Percentiles rank a stretch among this genome's conserved stretches.
Evolutionary conservation across 371 early-diverging fungal genomes (phyloP).

Genomic region (Lichtheimia corymbifera): DNA sequence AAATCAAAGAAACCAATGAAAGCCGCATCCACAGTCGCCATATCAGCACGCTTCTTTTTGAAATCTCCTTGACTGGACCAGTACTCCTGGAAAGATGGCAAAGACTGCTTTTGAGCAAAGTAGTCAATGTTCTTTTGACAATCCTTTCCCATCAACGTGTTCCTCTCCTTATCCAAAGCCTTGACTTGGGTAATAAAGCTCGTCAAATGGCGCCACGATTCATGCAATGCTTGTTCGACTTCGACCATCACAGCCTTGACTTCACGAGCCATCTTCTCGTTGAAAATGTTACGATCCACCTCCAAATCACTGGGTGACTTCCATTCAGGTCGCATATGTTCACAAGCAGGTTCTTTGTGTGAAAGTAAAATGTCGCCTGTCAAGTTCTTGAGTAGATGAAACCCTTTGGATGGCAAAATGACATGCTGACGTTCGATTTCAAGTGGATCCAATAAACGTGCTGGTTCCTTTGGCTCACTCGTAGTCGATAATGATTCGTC

Average conservation of each 20-base stretch:
- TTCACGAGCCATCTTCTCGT: conserved; percentile 52
- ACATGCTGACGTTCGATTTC: conserved; percentile 56
- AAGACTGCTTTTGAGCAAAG: conserved; percentile 27
- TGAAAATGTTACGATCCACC: conserved; percentile 66
- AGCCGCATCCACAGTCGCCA: conserved; percentile 58
- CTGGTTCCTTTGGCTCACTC: conserved; percentile 60
- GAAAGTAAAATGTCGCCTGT: conserved; percentile 73
- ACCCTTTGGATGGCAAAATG: conserved; percentile 65
- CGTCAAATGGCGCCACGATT: conserved; percentile 51
- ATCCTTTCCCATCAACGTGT: conserved; percentile 30
- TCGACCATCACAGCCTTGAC: conserved; percentile 38
- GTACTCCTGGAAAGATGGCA: conserved; percentile 27
- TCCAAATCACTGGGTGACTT: conserved; percentile 75
- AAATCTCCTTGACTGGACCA: conserved; percentile 20
- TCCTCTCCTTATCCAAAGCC: conserved; percentile 33
- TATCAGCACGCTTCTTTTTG: conserved; percentile 18
- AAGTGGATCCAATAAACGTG: conserved; percentile 57
- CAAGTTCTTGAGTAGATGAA: conserved; percentile 69
- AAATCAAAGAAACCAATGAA: conserved; percentile 52
- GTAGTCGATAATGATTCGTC: conserved; percentile 49
- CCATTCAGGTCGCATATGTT: conserved; percentile 67
- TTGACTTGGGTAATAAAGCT: conserved; percentile 41
- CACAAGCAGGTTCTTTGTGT: conserved; percentile 76
- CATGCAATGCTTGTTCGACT: conserved; percentile 30
- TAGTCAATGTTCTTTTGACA: conserved; percentile 32